Percentiles rank a stretch among this genome's conserved stretches.
These are phyloP conservation scores for Teunomyces stri DNA, from an alignment of 805 yeast genomes.

Conservation along the genomic window DNA sequence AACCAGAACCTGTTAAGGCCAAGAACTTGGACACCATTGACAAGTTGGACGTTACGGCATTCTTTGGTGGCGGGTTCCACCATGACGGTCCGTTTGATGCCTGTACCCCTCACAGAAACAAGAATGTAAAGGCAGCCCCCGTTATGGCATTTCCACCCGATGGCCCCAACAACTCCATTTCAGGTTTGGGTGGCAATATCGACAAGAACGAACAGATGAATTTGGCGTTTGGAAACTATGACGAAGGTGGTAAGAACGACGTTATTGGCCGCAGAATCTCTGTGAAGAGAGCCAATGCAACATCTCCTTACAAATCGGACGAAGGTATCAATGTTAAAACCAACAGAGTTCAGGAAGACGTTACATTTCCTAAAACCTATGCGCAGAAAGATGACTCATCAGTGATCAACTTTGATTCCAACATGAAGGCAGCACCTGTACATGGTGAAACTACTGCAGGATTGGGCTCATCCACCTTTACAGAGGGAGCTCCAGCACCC, in stretches of 20 bases:
- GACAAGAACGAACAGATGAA: constrained; percentile 56
- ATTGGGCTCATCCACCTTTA: constrained; percentile 84
- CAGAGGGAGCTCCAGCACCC: constrained; percentile 95
- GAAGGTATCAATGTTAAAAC: constrained; percentile 17
- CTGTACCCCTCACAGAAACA: constrained; percentile 94
- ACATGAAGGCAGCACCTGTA: constrained; percentile 62
- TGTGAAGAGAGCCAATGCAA: constrained; percentile 10
- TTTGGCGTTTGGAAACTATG: constrained; percentile 72
- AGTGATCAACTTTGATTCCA: constrained; percentile 69
- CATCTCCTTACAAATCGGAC: constrained; percentile 8
- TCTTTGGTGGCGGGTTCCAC: constrained; percentile 92
- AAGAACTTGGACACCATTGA: constrained; percentile 91
- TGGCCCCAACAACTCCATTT: constrained; percentile 87
- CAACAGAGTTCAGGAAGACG: constrained; percentile 16
- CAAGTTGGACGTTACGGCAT: constrained; percentile 91
- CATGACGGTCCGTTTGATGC: constrained; percentile 99
- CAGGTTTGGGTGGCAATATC: constrained; percentile 57
- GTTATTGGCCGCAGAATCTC: constrained; percentile 29
- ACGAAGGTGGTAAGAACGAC: constrained; percentile 42
- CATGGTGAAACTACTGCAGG: constrained; percentile 89
- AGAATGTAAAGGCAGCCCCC: constrained; percentile 73
- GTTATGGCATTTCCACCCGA: constrained; percentile 93
- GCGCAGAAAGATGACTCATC: constrained; percentile 51
- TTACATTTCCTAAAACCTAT: constrained; percentile 14
- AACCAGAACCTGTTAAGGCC: constrained; percentile 49